A percentile compares a stretch with the other conserved stretches of the same genome.
These are phyloP conservation scores for Mucor plumbeus DNA, from an alignment of 371 early-diverging fungal species.

Conservation along the genomic window DNA sequence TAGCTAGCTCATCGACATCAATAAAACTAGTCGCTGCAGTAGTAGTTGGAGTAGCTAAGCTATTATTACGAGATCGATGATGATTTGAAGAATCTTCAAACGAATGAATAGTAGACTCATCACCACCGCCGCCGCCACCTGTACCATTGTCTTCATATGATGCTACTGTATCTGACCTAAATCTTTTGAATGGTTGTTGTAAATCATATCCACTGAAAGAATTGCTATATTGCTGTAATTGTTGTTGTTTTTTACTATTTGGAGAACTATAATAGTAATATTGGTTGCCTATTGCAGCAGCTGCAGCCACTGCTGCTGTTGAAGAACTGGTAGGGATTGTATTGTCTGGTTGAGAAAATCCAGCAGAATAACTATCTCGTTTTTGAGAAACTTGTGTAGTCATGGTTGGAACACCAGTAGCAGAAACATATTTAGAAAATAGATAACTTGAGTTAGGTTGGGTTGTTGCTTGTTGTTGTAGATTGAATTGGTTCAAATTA, in stretches of 20 bases:
- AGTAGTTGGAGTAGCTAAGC: not conserved
- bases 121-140: not conserved
- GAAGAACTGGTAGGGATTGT: not conserved
- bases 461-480: not conserved
- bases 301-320: not conserved
- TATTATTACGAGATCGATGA: conserved; percentile 1
- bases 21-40: conserved; percentile 2
- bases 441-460: not conserved
- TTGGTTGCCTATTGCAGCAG: not conserved
- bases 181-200: conserved; percentile 1
- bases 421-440: conserved; percentile 8
- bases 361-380: not conserved
- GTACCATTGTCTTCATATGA: conserved; percentile 1
- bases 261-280: conserved; percentile 1
- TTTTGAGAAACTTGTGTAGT: not conserved
- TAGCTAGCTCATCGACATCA: conserved; percentile 3
- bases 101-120: not conserved
- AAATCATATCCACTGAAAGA: not conserved
- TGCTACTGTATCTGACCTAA: conserved; percentile 3
- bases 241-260: not conserved
- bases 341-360: not conserved
- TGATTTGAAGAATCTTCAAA: not conserved
- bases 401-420: not conserved
- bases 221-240: not conserved
- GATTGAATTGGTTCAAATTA: not conserved